phyloP scores from a whole-genome alignment of 345 rosid species.

The Pseudoturritis turrita region DNA sequence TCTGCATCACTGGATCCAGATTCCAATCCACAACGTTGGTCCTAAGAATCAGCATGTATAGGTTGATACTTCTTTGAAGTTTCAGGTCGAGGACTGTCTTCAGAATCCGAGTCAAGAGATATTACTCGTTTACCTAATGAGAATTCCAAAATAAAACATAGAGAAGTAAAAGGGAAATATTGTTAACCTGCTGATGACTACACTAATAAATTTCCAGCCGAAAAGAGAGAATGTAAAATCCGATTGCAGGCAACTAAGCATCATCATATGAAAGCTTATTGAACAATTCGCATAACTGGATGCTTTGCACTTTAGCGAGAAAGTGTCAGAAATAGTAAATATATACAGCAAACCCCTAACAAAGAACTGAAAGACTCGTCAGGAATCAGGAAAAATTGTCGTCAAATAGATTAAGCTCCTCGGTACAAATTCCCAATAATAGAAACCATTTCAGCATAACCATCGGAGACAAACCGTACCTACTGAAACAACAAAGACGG shows the following conservation, averaged over 20 bases:
- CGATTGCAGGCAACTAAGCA: not conserved
- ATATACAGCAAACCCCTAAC: constrained; percentile 3
- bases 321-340: not conserved
- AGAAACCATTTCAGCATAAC: not conserved
- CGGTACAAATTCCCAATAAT: not conserved
- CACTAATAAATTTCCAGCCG: not conserved
- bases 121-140: constrained; percentile 46
- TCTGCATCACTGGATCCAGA: constrained; percentile 25
- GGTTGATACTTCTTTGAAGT: constrained; percentile 23
- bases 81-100: constrained; percentile 29
- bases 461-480: not conserved
- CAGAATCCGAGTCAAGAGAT: constrained; percentile 73
- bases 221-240: not conserved
- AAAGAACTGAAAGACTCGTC: not conserved
- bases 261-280: not conserved
- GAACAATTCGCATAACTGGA: no score
- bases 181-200: not conserved
- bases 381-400: not conserved
- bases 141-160: not conserved
- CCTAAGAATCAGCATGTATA: constrained; percentile 15
- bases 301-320: no score
- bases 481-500: not conserved
- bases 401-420: not conserved
- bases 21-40: constrained; percentile 8
- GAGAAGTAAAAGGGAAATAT: not conserved